Percentiles rank a stretch among this genome's conserved stretches.
phyloP scores from a whole-genome alignment of 108 stramenopile genomes.

The Skeletonema potamos region DNA sequence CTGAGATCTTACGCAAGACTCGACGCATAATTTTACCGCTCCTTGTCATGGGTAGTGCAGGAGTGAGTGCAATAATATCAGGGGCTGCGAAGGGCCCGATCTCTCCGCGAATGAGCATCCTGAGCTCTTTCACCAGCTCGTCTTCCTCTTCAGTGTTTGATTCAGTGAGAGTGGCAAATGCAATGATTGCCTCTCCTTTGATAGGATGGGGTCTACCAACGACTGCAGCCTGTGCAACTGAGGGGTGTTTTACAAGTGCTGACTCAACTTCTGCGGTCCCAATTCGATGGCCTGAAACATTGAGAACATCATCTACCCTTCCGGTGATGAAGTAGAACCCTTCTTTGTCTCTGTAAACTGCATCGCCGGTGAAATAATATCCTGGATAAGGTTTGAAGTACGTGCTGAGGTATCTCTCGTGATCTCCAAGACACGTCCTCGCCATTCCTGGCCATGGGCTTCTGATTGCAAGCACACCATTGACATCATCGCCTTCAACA shows the following conservation, averaged over 20 bases:
- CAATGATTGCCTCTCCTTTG: constrained; percentile 89
- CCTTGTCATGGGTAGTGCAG: constrained; percentile 88
- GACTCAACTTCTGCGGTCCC: constrained; percentile 84
- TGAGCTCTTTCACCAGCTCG: constrained; percentile 74
- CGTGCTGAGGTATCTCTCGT: constrained; percentile 76
- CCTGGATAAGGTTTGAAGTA: constrained; percentile 85
- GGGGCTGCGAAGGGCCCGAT: constrained; percentile 90
- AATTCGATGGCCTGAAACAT: constrained; percentile 87
- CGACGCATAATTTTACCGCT: constrained; percentile 89
- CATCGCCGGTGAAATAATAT: constrained; percentile 90
- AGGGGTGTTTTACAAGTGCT: constrained; percentile 78
- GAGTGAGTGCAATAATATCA: constrained; percentile 72
- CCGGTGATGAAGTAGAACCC: constrained; percentile 92
- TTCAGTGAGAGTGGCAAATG: constrained; percentile 75
- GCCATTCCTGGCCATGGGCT: constrained; percentile 80
- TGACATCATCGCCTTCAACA: constrained; percentile 69
- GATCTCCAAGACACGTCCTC: constrained; percentile 82
- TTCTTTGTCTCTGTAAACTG: constrained; percentile 74
- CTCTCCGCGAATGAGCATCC: constrained; percentile 61
- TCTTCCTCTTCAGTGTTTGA: constrained; percentile 47
- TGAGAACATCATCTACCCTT: constrained; percentile 89
- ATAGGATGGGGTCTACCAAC: constrained; percentile 84
- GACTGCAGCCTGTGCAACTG: constrained; percentile 85
- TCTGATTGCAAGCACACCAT: constrained; percentile 80
- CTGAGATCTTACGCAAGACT: constrained; percentile 89